Evolutionary conservation across 768 basidiomycete genomes (phyloP), one percentile per base, ranked within the genome.

Genomic region (Phlebiopsis flavidoalba): DNA sequence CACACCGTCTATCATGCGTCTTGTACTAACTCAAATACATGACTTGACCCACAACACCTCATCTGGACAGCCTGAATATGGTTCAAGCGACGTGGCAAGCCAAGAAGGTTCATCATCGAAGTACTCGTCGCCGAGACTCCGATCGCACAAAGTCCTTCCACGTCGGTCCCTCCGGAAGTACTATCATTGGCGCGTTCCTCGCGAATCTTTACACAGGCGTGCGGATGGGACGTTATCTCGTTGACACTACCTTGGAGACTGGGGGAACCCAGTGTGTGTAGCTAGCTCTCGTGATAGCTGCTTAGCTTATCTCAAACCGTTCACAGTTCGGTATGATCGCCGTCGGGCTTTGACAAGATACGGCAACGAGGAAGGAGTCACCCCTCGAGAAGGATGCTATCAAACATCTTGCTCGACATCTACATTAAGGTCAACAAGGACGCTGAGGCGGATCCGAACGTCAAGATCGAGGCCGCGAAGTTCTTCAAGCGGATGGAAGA

Each of bases 91-190:
- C 31, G 76, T 3, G 93, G 92, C 5, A 78, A 81, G 49, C 94
- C 11, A 95, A 97, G 76, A 91, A 84, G 53, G 75, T 91, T 62
- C 26, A 31, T 31, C 26, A 31, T 31, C 26, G 26, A 31, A 72
- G 96, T 65, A 81, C 96, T 68, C 96, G 98, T 74, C 98, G 92
- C 74, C 97, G 94, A 1, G 93, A 91, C 1, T 95, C 95, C 15
- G 98, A 99, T 70, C 98, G 98, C 66, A 96, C 96, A 19, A 99
- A 99, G 72, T 89, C 89, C 5, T 98, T 98, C 84, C 96, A 99
- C 67, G 95, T 97, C 56, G 97, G 96, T 14, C 96, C 98, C 74
- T 76, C 98, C 61, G 84, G 96, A 43, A 95, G 93, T 57, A 99
- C 96, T n/a, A 99, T 99, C 72, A 96, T 98, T 70, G 96, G 96